Evolutionary conservation across 495 filamentous ascomycete species (phyloP), one percentile per base, ranked within the genome.

Genomic region (Polyplosphaeria fusca): DNA sequence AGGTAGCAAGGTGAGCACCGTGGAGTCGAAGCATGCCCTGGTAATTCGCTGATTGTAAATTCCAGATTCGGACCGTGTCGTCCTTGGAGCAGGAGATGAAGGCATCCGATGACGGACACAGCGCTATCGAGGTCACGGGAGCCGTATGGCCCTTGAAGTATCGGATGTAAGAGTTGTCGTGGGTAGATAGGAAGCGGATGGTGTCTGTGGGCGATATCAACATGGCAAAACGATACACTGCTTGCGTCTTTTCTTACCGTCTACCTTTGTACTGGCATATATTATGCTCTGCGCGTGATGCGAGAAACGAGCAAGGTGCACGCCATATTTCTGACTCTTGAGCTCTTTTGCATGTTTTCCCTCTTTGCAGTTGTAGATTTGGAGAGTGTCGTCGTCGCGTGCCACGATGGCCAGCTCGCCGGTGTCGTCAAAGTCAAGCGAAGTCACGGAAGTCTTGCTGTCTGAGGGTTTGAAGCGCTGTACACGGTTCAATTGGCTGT

Each of bases 401-500:
- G 88, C 86, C 0, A 91, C 85, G 67, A 97, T 88, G 37, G 91
- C 77, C 35, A 88, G 86, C 60, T 95, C 90, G 65, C 93, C 93
- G 22, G 85, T 84, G 74, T 96, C 91, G 72, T 97, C 91, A 65
- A 96, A 97, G 73, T 97, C 91, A 63, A 99, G 81, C 3, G 91
- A 96, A 1, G 84, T 86, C 43, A 75, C 79, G 66, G 46, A 78
- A 52, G 63, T 82, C 72, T 27, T 77, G 61, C 49, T 76, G 68
- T 67, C 75, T 73, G 61, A 76, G 69, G 47, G 67, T 48, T 67
- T 68, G 67, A 76, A 76, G 35, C 60, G 66, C 69, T 71, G 37
- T 23, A 45, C 12, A 9, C 25, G 1, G 25, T 13, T 60, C 19
- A 48, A 20, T 14, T 16, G 24, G 1, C 22, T 18, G 42, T 18